Conservation (phyloP, 2,329 filamentous ascomycete genomes). For the Hypoxylon sp. region DNA sequence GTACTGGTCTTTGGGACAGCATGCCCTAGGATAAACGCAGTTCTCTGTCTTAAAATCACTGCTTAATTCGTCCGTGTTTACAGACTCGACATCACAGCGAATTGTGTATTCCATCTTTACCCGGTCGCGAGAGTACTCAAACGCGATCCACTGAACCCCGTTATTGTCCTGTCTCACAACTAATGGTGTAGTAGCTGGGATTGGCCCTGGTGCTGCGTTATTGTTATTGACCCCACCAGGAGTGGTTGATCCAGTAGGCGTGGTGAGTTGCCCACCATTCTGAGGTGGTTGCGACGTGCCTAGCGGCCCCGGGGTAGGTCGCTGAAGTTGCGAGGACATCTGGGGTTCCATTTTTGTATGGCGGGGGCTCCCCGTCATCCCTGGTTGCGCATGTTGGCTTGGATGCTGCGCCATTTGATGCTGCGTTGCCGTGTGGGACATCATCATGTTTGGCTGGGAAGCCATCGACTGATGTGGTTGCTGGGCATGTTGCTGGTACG, state of each 20-base stretch:
- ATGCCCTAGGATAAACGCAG: constrained; percentile 95
- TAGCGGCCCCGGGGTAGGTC: constrained; percentile 60
- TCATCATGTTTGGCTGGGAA: constrained; percentile 72
- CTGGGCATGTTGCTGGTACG: constrained; percentile 67
- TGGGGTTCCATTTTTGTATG: constrained; percentile 70
- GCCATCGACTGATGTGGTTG: constrained; percentile 67
- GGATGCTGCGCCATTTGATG: constrained; percentile 68
- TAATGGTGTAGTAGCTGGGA: constrained; percentile 93
- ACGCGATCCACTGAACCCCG: constrained; percentile 98
- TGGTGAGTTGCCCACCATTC: constrained; percentile 55
- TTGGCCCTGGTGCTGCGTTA: constrained; percentile 92
- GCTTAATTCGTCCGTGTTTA: constrained; percentile 85
- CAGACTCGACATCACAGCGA: constrained; percentile 95
- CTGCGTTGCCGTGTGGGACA: constrained; percentile 67
- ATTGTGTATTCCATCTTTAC: constrained; percentile 99
- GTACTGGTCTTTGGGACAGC: constrained; percentile 95
- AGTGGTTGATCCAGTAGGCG: constrained; percentile 54
- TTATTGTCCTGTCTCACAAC: constrained; percentile 95
- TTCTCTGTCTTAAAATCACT: constrained; percentile 97
- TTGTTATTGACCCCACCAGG: constrained; percentile 82
- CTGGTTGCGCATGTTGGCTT: constrained; percentile 63
- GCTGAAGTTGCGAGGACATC: constrained; percentile 68
- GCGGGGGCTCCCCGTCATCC: constrained; percentile 68
- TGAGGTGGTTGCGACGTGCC: constrained; percentile 56
- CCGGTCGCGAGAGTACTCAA: constrained; percentile 94